Conservation (phyloP, 176 grass and related monocot species). For the Phoenix dactylifera region DNA sequence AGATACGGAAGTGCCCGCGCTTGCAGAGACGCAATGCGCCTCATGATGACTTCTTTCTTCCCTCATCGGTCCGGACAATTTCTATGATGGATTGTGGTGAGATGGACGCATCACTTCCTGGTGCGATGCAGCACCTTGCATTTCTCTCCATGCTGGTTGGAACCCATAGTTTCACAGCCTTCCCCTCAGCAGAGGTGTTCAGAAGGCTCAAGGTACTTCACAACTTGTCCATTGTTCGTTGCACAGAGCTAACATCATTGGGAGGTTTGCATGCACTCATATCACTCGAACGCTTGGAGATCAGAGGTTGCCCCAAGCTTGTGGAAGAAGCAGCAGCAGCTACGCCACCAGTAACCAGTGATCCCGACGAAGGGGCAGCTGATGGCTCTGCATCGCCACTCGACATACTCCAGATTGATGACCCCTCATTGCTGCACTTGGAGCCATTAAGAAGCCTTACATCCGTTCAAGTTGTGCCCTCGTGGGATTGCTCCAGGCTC, state of each 20-base stretch:
- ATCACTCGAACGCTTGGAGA: neutral
- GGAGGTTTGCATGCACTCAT: conserved; percentile 1
- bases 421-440: conserved; percentile 10
- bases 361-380: neutral
- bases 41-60: conserved; percentile 9
- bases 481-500: no score
- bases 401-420: conserved; percentile 21
- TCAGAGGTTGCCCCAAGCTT: neutral
- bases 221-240: neutral
- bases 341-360: neutral
- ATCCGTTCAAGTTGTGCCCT: neutral
- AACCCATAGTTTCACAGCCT: neutral
- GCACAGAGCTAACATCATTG: neutral
- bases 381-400: conserved; percentile 11
- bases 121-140: neutral
- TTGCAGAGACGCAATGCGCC: no score
- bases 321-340: neutral
- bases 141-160: neutral
- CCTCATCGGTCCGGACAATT: neutral
- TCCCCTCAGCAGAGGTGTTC: conserved; percentile 4
- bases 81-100: neutral
- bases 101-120: neutral
- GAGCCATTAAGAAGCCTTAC: conserved; percentile 28
- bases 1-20: no score
- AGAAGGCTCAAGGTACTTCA: neutral